Evolutionary conservation across 2,329 filamentous ascomycete genomes (phyloP), one percentile per base, ranked within the genome.

Genomic region (Beauveria sp.): DNA sequence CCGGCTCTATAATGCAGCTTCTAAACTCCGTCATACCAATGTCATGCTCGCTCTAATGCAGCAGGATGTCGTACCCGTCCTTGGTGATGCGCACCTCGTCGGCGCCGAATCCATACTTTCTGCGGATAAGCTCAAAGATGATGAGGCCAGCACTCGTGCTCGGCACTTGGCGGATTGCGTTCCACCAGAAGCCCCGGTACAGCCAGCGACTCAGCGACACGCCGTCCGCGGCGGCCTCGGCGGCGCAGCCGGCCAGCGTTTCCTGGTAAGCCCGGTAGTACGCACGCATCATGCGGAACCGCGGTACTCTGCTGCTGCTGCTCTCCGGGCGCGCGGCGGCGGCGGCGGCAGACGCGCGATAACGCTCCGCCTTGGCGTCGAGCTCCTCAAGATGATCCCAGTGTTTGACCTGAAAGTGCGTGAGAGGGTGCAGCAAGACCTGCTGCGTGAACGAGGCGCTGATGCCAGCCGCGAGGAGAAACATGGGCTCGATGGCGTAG

Each of bases 121-220:
- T 78, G 61, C 89, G 77, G 43, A 91, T 84, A 50, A 92, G 70
- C 73, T 92, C 89, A 70, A 92, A 92, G 22, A 91, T 89, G 66
- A 92, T 90, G 62, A 92, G 70, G 0, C 88, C 89, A 0, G 89
- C 89, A 63, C 86, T 89, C 2, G 89, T 92, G 69, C 87, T 90
- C 0, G 89, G 89, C 2, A 90, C 87, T 72, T 91, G 88, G 5
- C 87, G 78, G 57, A 91, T 80, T 0, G 89, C 89, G 59, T 82
- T 86, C 81, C 83, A 84, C 79, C 88, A 85, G 70, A 92, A 91
- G 14, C 85, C 87, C 5, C 83, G 78, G 69, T 89, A 92, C 6
- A 92, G 72, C 82, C 88, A 92, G 16, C 75, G 77, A 24, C 79
- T 70, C 71, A 87, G 78, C 1, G 82, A 80, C 18, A 82, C 78